Evolutionary conservation across 1,284 basidiomycete species (phyloP), one percentile per base, ranked within the genome.

Genomic region (Singerocomus inundabilis): DNA sequence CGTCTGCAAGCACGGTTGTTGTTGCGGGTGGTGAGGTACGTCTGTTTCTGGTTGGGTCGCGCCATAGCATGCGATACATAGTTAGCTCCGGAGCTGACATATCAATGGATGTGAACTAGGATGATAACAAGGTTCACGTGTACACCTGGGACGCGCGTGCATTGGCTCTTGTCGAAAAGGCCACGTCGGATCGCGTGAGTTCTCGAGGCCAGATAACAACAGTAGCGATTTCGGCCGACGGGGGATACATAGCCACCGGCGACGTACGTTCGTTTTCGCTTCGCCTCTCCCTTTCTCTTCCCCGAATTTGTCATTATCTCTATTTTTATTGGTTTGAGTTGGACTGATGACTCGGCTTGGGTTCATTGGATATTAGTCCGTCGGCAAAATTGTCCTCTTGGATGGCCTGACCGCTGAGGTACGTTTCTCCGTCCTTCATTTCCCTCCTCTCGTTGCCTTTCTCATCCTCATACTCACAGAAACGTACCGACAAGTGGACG

Each of bases 201-300:
- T 13, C 52, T 1, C 47, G 61, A 30, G 88, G 83, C 16, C 71
- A 80, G 8, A 76, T 98, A 12, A 87, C 87, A 26, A 82, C 85
- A 0, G 69, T 99, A 2, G 82, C 91, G 0, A 91, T 98, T 70
- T 91, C 90, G 0, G 80, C 84, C 0, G 84, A 95, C 63, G 89
- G 87, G 1, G 72, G 74, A 30, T 73, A 87, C 25, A 75, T 98
- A 9, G 92, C 89, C 42, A 77, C 84, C 5, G 93, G 91, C 44
- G 91, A 95, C 67, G 91, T 93, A 59, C 67, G 77, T 72, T 24
- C 2, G 9, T 35, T 45, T 25, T 24, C 16, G 6, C 24, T 33
- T 38, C 13, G 5, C n/a, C 26, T 25, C 24, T 11, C n/a, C 12
- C 9, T 35, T 28, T 0, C 0, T 6, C 7, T 16, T 9, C 6